Evolutionary conservation across 2,329 filamentous ascomycete genomes (phyloP).

Genomic region (Cadophora luteo-olivacea): DNA sequence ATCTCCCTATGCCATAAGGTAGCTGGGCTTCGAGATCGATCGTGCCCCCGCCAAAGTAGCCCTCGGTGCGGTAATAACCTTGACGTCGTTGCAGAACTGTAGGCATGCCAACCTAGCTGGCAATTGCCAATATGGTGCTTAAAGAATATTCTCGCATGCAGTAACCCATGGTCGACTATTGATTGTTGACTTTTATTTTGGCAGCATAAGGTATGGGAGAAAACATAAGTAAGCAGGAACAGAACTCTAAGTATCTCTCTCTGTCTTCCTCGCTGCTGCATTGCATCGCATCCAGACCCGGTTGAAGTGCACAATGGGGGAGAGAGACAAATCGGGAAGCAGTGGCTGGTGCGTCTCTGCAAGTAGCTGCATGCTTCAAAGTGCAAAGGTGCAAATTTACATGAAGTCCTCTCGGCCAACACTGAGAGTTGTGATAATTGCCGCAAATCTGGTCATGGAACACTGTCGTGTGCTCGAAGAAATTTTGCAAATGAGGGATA

Average conservation of each 20-base stretch:
- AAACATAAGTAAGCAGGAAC: too few relatives aligned
- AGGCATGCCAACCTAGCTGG: background rate
- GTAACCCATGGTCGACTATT: background rate
- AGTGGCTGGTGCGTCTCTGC: constrained; percentile 14
- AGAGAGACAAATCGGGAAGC: background rate
- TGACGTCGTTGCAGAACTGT: background rate
- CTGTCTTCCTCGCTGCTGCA: background rate
- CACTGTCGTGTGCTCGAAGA: constrained; percentile 11
- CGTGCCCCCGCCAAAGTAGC: background rate
- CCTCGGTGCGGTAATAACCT: background rate
- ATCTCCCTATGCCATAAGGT: background rate
- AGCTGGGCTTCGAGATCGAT: constrained; percentile 5
- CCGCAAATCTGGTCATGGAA: constrained; percentile 15
- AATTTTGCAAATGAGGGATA: background rate
- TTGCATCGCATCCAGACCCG: background rate
- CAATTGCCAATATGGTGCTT: background rate
- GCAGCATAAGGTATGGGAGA: too few relatives aligned
- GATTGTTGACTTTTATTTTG: background rate
- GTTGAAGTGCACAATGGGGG: constrained; percentile 5
- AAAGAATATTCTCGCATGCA: background rate
- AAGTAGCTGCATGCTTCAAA: constrained; percentile 27
- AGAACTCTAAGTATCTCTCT: background rate
- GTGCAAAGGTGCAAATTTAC: constrained; percentile 17
- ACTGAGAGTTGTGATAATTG: constrained; percentile 3
- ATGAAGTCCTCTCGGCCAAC: background rate